These are phyloP conservation scores for Boletus speciosus DNA, from an alignment of 768 basidiomycete genomes.

Conservation along the genomic window DNA sequence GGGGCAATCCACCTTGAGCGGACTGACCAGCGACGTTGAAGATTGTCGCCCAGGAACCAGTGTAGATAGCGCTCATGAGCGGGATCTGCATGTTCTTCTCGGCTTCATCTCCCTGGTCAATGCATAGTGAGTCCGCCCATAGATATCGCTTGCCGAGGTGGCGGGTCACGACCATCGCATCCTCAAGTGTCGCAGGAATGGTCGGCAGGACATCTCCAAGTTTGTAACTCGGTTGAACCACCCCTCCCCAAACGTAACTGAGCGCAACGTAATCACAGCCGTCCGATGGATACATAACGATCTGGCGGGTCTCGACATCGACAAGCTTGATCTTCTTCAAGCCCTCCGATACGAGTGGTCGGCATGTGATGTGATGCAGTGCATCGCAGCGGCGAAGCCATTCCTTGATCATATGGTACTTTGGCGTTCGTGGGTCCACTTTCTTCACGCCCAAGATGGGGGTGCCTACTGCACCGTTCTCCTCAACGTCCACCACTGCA, in stretches of 20 bases:
- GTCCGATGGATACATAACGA: not conserved
- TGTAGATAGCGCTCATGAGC: not conserved
- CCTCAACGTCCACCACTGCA: not conserved
- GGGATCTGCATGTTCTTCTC: not conserved
- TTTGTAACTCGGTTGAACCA: not conserved
- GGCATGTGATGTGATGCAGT: not conserved
- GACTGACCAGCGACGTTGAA: not conserved
- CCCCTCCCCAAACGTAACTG: not conserved
- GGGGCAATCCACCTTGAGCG: not conserved
- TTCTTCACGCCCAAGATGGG: not conserved
- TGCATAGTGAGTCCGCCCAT: not conserved
- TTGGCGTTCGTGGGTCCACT: not conserved
- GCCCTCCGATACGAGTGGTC: not conserved
- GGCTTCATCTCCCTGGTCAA: not conserved
- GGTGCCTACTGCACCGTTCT: not conserved
- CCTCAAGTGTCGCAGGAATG: not conserved
- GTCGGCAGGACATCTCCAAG: not conserved
- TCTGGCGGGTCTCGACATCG: not conserved
- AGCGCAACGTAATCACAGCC: not conserved
- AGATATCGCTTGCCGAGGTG: not conserved
- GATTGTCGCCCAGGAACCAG: not conserved
- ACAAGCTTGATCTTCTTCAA: not conserved
- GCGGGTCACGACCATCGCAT: not conserved
- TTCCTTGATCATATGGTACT: not conserved
- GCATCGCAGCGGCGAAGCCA: not conserved